A percentile compares a stretch with the other conserved stretches of the same genome.
Conservation (phyloP, 371 early-diverging fungal species). For the Enteropsectra breve region DNA sequence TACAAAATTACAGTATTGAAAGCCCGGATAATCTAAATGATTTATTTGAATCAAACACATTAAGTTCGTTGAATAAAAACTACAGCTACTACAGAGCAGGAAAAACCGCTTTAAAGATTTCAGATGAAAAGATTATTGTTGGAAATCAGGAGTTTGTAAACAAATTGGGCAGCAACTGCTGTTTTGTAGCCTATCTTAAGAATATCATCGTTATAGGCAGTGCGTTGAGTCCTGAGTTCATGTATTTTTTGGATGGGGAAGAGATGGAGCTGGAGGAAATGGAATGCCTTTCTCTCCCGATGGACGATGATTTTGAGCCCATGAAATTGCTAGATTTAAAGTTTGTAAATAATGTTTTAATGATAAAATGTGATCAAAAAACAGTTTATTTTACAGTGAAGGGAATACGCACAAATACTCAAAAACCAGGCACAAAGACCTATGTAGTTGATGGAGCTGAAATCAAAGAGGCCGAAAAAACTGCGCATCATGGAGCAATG, state of each 20-base stretch:
- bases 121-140: background rate
- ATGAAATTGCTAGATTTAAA: no score
- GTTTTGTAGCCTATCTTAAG: background rate
- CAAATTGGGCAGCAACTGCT: no score
- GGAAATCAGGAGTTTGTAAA: background rate
- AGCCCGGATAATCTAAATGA: background rate
- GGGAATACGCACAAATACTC: no score
- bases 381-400: no score
- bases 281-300: background rate
- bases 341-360: no score
- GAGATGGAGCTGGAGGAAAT: background rate
- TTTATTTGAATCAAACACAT: background rate
- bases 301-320: conserved; percentile 1
- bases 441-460: no score
- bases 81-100: background rate
- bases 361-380: no score
- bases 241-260: conserved; percentile 2
- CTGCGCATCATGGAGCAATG: no score
- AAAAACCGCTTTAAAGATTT: background rate
- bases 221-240: background rate
- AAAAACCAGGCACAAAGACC: no score
- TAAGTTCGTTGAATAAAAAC: background rate
- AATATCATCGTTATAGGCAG: conserved; percentile 1
- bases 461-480: no score
- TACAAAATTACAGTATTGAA: background rate